Conservation (phyloP, 2,329 filamentous ascomycete species). For the Aspergillus viridinutans region DNA sequence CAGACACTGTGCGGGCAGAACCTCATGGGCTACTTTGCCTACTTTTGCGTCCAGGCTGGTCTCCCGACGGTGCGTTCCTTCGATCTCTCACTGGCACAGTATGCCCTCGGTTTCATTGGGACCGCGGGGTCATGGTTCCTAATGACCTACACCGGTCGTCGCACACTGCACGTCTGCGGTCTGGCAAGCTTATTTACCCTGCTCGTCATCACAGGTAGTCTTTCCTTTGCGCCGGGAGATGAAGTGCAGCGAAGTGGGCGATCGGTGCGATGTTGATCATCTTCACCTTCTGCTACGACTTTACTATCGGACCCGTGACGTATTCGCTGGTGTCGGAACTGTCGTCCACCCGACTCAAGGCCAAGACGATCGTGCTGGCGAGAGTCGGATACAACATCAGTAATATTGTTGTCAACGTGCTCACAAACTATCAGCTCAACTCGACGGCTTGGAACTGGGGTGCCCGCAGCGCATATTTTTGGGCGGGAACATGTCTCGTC, state of each 20-base stretch:
- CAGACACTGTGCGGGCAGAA: constrained; percentile 59
- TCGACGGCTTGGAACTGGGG: constrained; percentile 35
- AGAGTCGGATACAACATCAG: constrained; percentile 48
- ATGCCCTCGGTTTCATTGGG: constrained; percentile 55
- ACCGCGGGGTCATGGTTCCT: constrained; percentile 50
- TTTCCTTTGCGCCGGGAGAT: constrained; percentile 22
- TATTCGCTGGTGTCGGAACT: constrained; percentile 53
- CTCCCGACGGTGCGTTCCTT: constrained; percentile 31
- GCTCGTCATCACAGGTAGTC: constrained; percentile 24
- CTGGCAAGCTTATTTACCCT: constrained; percentile 23
- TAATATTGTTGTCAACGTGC: constrained; percentile 54
- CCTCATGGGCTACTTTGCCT: constrained; percentile 58
- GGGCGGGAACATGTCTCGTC: constrained; percentile 33
- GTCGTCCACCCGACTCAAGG: constrained; percentile 51
- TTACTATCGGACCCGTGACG: constrained; percentile 52
- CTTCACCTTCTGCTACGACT: constrained; percentile 53
- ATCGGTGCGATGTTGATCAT: constrained; percentile 48
- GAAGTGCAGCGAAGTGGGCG: constrained; percentile 32
- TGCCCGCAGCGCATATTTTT: constrained; percentile 40
- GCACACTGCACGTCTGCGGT: constrained; percentile 35
- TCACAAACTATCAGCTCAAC: constrained; percentile 48
- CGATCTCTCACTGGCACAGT: constrained; percentile 49
- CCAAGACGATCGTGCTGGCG: constrained; percentile 53
- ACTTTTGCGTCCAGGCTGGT: constrained; percentile 50
- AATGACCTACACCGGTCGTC: constrained; percentile 38